Conservation (phyloP, 2,329 filamentous ascomycete genomes). For the Fusarium nelsonii region DNA sequence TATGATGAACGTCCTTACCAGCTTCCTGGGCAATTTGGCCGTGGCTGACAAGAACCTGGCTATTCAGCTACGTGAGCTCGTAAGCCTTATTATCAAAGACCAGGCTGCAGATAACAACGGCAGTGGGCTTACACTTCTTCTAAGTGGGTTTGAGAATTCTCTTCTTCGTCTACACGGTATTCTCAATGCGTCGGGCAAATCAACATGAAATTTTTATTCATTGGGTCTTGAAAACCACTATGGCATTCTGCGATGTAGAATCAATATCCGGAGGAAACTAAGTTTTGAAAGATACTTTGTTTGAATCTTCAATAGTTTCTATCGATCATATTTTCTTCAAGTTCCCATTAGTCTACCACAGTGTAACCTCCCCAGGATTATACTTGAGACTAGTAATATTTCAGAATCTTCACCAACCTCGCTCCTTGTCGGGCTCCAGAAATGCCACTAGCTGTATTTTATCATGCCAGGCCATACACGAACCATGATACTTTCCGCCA, state of each 20-base stretch:
- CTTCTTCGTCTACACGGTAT: slow-evolving; percentile 7
- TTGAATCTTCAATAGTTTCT: too few species aligned
- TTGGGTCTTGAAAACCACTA: neutral
- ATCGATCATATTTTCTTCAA: neutral
- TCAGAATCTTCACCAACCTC: too few species aligned
- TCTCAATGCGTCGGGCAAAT: neutral
- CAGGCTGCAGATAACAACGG: neutral
- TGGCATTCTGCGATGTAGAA: neutral
- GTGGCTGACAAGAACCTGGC: neutral
- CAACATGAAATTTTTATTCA: neutral
- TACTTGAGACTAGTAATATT: too few species aligned
- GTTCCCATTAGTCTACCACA: neutral
- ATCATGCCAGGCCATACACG: neutral
- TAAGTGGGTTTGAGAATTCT: slow-evolving; percentile 14
- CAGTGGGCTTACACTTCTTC: neutral
- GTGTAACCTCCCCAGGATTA: neutral
- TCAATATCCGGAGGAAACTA: too few species aligned
- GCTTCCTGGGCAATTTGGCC: neutral
- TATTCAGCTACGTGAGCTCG: neutral
- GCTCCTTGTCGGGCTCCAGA: neutral
- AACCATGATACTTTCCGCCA: neutral
- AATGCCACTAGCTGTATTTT: neutral
- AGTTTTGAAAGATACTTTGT: too few species aligned
- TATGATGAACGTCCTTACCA: slow-evolving; percentile 15
- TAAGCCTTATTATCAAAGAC: neutral